Evolutionary conservation across 2,329 filamentous ascomycete species (phyloP), one percentile per base, ranked within the genome.

Genomic region (Chaetomium sp.): DNA sequence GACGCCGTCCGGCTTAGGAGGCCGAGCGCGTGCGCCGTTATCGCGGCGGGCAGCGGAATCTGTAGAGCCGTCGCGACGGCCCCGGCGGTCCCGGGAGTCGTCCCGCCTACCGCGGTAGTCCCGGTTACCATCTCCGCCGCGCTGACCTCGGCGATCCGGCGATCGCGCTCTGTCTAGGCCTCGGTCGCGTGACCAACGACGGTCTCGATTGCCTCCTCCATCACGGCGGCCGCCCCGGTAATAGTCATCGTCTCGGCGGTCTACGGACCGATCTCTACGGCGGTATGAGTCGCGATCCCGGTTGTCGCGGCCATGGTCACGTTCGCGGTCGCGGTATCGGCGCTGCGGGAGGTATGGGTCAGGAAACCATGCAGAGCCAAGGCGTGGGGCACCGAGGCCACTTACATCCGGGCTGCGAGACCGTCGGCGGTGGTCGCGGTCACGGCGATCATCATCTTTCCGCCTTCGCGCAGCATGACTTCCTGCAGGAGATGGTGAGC

Each of bases 401-500:
- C 86, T 85, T 76, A 89, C 87, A 78, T 87, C 85, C 73, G 83
- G 84, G 71, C 86, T 90, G 73, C 87, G 82, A 71, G 87, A 88
- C 66, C 85, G 83, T 65, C 85, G 83, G 67, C 84, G 82, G 73
- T 79, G 74, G 64, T 81, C 78, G 68, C 82, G 74, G 67, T 77
- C 81, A 57, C 80, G 85, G 76, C 87, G 86, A 72, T 79, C 81
- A 76, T 85, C 83, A 78, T 85, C 82, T 78, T 87, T 85, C 73
- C 83, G 84, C 80, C 87, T 90, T 81, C 87, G 88, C 75, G 88
- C 87, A 79, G 87, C 88, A 79, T 90, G 88, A 84, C 90, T 92
- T 87, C 90, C 90, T 93, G 89, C 88, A 89, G 90, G 90, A 88
- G 90, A 92, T 91, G 91, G 91, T 93, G 91, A 94, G 90, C 91